Conservation (phyloP, 2,329 filamentous ascomycete species). For the Cladosporium sp. region DNA sequence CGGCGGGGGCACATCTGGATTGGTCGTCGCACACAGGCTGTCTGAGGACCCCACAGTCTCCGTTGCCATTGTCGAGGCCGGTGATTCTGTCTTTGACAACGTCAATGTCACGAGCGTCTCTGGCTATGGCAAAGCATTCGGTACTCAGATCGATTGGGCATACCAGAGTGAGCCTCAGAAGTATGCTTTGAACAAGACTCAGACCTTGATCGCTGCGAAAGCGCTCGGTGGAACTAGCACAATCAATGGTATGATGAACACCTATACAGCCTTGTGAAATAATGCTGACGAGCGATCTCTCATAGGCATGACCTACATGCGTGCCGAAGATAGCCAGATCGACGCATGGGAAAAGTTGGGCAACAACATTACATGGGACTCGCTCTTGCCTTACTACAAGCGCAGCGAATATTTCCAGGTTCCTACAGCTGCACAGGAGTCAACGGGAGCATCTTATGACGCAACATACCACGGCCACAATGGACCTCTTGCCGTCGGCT, state of each 20-base stretch:
- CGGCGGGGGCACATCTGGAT: conserved; percentile 36
- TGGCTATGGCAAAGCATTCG: conserved; percentile 19
- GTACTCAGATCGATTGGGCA: conserved; percentile 36
- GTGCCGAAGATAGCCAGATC: conserved; percentile 21
- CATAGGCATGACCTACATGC: conserved; percentile 17
- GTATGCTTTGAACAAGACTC: neutral
- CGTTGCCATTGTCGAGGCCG: conserved; percentile 22
- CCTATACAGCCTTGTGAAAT: neutral
- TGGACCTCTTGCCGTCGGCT: neutral
- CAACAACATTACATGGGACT: conserved; percentile 19
- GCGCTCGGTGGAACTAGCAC: conserved; percentile 27
- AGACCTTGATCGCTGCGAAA: conserved; percentile 19
- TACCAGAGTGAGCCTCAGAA: conserved; percentile 30
- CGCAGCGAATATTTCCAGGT: neutral
- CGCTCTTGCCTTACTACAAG: conserved; percentile 1
- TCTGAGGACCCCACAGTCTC: conserved; percentile 9
- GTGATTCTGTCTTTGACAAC: conserved; percentile 15
- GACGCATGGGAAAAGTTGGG: conserved; percentile 33
- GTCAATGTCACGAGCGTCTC: conserved; percentile 20
- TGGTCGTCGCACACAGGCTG: conserved; percentile 35
- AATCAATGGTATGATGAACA: conserved; percentile 26
- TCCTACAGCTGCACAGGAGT: neutral
- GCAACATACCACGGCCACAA: neutral
- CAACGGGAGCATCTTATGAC: neutral
- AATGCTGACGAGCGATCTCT: neutral